phyloP scores from a whole-genome alignment of 1,284 basidiomycete genomes.

The Austroboletus novae-zelandiae region DNA sequence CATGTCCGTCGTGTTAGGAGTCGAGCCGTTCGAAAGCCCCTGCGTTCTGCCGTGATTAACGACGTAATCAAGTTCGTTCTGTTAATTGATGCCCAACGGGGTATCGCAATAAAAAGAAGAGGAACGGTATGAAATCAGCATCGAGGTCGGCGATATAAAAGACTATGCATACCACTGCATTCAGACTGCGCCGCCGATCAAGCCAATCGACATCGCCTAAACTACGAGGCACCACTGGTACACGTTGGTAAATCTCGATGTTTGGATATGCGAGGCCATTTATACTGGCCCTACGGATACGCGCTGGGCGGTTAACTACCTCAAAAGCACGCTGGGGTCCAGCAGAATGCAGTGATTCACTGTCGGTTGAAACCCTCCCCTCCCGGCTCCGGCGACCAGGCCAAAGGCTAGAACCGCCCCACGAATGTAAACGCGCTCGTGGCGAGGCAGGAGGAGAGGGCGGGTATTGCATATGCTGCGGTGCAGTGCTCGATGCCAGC shows the following conservation, averaged over 20 bases:
- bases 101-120: slow-evolving; percentile 6
- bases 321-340: slow-evolving; percentile 57
- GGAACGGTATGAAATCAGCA: slow-evolving; percentile 14
- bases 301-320: slow-evolving; percentile 64
- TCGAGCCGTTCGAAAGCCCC: slow-evolving; percentile 41
- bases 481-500: slow-evolving; percentile 34
- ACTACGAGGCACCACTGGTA: slow-evolving; percentile 43
- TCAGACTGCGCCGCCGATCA: slow-evolving; percentile 63
- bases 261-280: slow-evolving; percentile 46
- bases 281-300: slow-evolving; percentile 45
- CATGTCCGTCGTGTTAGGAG: slow-evolving; percentile 50
- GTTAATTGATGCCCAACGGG: slow-evolving; percentile 14
- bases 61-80: slow-evolving; percentile 71
- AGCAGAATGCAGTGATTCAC: slow-evolving; percentile 44
- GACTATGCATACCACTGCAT: slow-evolving; percentile 54
- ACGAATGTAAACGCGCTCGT: slow-evolving; percentile 48
- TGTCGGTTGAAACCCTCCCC: slow-evolving; percentile 47
- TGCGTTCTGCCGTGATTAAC: slow-evolving; percentile 41
- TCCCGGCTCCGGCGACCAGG: slow-evolving; percentile 41
- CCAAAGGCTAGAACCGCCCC: slow-evolving; percentile 50
- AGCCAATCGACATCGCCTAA: slow-evolving; percentile 75
- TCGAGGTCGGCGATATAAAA: slow-evolving; percentile 14
- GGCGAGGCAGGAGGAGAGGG: slow-evolving; percentile 47
- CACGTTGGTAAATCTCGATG: slow-evolving; percentile 36
- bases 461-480: slow-evolving; percentile 38